Percentiles rank a stretch among this genome's conserved stretches.
Evolutionary conservation across 176 grass and related monocot species (phyloP).

Genomic region (Carex kokanica): DNA sequence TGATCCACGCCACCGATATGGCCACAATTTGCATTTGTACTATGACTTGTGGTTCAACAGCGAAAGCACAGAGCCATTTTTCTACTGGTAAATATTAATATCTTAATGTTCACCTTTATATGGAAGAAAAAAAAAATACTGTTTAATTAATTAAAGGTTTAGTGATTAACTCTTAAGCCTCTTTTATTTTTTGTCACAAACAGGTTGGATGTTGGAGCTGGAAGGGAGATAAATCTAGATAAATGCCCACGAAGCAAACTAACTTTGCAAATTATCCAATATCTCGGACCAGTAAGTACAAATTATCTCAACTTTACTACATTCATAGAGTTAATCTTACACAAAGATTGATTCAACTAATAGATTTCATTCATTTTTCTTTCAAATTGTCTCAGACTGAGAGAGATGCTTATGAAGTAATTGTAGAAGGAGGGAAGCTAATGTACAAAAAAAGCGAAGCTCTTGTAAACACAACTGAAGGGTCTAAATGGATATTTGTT

Average conservation of each 20-base stretch:
- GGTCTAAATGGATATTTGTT: constrained; percentile 97
- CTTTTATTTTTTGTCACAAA: constrained; percentile 16
- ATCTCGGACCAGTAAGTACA: constrained; percentile 73
- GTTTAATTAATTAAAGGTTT: neutral
- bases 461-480: constrained; percentile 55
- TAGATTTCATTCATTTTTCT: neutral
- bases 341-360: neutral
- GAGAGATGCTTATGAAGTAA: constrained; percentile 62
- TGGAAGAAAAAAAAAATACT: neutral
- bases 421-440: constrained; percentile 58
- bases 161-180: neutral
- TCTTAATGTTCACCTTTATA: neutral
- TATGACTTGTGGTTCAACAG: constrained; percentile 85
- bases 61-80: constrained; percentile 87
- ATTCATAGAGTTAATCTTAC: neutral
- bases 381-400: constrained; percentile 40
- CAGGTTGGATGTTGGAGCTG: constrained; percentile 76
- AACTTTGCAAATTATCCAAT: constrained; percentile 62
- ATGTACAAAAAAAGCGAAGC: constrained; percentile 47
- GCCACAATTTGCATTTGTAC: constrained; percentile 91
- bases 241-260: constrained; percentile 80
- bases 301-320: neutral
- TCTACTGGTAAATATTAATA: constrained; percentile 61
- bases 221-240: constrained; percentile 49
- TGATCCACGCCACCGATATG: constrained; percentile 93